These are phyloP conservation scores for Saccharata proteae DNA, from an alignment of 2,329 filamentous ascomycete genomes.

Conservation along the genomic window DNA sequence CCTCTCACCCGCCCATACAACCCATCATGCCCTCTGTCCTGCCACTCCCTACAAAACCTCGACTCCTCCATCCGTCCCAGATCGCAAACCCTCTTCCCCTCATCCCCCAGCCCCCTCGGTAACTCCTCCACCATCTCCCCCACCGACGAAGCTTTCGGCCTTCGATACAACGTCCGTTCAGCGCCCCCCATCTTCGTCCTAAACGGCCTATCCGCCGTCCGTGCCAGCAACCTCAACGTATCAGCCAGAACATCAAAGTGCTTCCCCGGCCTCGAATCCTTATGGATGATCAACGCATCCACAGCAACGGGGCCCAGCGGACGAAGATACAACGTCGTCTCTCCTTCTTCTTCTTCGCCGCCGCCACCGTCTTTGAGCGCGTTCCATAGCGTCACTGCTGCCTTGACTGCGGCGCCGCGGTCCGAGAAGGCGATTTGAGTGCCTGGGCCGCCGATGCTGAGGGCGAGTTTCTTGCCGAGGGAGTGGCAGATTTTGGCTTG, in stretches of 20 bases:
- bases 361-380: not conserved
- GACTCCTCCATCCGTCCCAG: not conserved
- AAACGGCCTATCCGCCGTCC: no score
- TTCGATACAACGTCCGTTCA: no score
- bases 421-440: no score
- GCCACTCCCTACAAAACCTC: no score
- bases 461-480: conserved; percentile 6
- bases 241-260: conserved; percentile 3
- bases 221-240: conserved; percentile 3
- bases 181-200: no score
- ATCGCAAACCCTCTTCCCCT: conserved; percentile 2
- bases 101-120: no score
- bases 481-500: conserved; percentile 4
- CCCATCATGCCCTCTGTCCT: no score
- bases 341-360: not conserved
- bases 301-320: no score
- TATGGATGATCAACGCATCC: not conserved
- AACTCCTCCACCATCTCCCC: no score
- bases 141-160: no score
- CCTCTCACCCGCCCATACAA: no score
- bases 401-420: not conserved
- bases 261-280: not conserved
- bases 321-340: no score
- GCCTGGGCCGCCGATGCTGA: conserved; percentile 5
- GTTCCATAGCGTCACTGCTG: not conserved